Evolutionary conservation across 345 rosid species (phyloP).

Genomic region (Salix udensis): DNA sequence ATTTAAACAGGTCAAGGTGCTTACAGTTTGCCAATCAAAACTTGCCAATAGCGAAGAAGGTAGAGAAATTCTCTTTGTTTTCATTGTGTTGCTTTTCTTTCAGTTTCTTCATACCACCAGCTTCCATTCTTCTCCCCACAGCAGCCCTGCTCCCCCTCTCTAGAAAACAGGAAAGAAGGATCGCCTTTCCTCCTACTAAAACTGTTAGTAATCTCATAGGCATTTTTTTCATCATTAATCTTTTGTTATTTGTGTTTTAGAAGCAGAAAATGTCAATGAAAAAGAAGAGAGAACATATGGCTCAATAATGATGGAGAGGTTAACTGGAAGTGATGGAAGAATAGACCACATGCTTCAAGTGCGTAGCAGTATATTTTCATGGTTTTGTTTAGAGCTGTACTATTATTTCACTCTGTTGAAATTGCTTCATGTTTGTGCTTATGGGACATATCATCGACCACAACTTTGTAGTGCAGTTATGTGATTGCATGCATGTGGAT

Average conservation of each 20-base stretch:
- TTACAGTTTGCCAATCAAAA: constrained; percentile 76
- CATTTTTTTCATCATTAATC: constrained; percentile 25
- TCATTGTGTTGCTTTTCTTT: not conserved
- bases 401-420: not conserved
- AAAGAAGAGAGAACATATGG: constrained; percentile 69
- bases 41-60: constrained; percentile 54
- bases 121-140: not conserved
- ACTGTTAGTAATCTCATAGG: not conserved
- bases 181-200: not conserved
- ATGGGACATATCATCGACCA: not conserved
- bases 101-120: not conserved
- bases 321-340: constrained; percentile 77
- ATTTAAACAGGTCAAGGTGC: constrained; percentile 58
- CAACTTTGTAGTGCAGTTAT: not conserved
- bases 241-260: constrained; percentile 6
- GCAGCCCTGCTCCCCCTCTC: not conserved
- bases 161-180: not conserved
- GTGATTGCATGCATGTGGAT: not conserved
- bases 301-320: constrained; percentile 71
- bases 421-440: not conserved
- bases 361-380: constrained; percentile 13
- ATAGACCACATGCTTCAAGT: constrained; percentile 95
- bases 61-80: constrained; percentile 13
- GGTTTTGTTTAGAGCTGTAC: not conserved
- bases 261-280: constrained; percentile 39